Base-by-base conservation (phyloP, 768 basidiomycete species). In the Omphalotus guepiniiformis region DNA sequence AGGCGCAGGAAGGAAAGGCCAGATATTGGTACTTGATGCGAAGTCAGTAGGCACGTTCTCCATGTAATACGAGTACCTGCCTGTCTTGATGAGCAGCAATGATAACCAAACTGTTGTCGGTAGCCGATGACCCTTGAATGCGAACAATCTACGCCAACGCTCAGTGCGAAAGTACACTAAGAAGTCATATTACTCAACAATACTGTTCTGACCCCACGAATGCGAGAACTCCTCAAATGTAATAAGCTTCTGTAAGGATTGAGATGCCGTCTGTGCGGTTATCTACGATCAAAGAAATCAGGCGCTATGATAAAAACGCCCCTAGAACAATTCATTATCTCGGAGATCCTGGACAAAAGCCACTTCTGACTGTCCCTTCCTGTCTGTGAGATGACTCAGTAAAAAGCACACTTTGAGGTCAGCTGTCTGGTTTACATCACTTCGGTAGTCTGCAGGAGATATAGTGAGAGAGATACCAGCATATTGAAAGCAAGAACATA, bases 1-100 rank as follows among this genome's bases (percentile, higher is more conserved):
- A 58, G 88, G 88, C 28, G 88, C 88, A 42, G 83, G 74, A 25
- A 82, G 66, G 66, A 87, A 88, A 26, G 85, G 85, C 82, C 83
- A 86, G 61, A 82, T 61, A 65, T 84, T 85, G n/a, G 80, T 85
- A 55, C 84, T 86, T 54, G 35, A 18, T 22, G 49, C 39, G 43
- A 55, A 39, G 58, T 45, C 29, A 42, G 34, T 38, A 32, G 41
- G 19, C 22, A 42, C 35, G 53, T 49, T 39, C 39, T 47, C 27
- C 48, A 48, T 11, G 26, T 22, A 6, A 19, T 22, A 32, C 9
- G 34, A 19, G 19, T 23, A 21, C 39, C 44, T 57, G 80, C 85
- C 88, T 89, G 62, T 93, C 91, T 62, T 85, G 88, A 63, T 93
- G 91, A 35, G 91, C 91, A 30, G 79, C 75, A 54, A 93, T 70